Percentiles rank a stretch among this genome's conserved stretches.
phyloP scores from a whole-genome alignment of 257 asterid species.

The Thymus quinquecostatus region DNA sequence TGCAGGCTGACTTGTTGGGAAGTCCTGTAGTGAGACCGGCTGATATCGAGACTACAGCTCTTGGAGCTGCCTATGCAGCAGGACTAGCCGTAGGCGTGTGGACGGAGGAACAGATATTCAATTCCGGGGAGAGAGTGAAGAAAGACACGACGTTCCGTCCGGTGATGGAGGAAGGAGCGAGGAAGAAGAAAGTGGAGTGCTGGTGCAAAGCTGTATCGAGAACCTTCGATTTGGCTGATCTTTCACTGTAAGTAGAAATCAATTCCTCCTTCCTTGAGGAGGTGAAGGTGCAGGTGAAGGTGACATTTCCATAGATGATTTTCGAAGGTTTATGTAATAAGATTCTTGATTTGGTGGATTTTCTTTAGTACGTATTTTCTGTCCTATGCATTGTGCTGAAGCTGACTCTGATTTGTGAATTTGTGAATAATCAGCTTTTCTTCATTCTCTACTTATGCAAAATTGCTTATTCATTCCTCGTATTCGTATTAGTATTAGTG shows the following conservation, averaged over 20 bases:
- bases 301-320: neutral
- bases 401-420: neutral
- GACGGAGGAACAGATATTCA: constrained; percentile 67
- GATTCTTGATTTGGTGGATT: neutral
- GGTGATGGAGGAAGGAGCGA: constrained; percentile 46
- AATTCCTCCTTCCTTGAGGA: neutral
- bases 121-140: constrained; percentile 60
- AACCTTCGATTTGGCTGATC: constrained; percentile 89
- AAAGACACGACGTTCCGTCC: constrained; percentile 61
- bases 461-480: too few relatives aligned
- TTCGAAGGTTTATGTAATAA: constrained; percentile 8
- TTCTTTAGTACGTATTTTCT: neutral
- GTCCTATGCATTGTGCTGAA: neutral
- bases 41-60: constrained; percentile 92
- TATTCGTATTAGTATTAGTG: too few relatives aligned
- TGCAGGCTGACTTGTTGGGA: constrained; percentile 85
- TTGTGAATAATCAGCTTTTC: constrained; percentile 1
- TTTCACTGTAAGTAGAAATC: constrained; percentile 39
- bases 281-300: neutral
- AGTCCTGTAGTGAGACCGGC: constrained; percentile 81
- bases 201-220: constrained; percentile 91
- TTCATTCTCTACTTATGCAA: neutral
- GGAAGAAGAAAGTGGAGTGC: constrained; percentile 79
- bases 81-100: constrained; percentile 91
- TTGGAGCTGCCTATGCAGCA: constrained; percentile 96